Evolutionary conservation across 169 alveolate species (phyloP).

Genomic region (Plasmodium inui): DNA sequence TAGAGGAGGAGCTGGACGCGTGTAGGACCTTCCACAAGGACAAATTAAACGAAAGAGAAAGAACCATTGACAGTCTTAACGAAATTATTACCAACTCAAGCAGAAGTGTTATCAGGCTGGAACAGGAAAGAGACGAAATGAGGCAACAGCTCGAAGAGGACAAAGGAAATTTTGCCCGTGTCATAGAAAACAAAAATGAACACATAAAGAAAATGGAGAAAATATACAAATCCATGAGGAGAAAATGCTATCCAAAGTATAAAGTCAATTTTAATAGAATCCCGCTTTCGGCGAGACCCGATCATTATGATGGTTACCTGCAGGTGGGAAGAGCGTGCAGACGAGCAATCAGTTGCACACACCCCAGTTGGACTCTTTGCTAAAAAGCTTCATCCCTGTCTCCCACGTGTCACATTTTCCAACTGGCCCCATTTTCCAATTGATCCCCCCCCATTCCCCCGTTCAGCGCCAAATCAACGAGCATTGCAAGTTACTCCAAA

Average conservation of each 20-base stretch:
- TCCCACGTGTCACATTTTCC: not conserved
- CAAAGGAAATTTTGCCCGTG: constrained; percentile 15
- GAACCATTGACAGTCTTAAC: constrained; percentile 23
- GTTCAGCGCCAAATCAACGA: constrained; percentile 29
- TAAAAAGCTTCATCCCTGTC: not conserved
- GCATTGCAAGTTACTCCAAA: not conserved
- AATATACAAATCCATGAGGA: constrained; percentile 8
- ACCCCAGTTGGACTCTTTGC: not conserved
- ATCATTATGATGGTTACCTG: constrained; percentile 10
- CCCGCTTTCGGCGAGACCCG: constrained; percentile 22
- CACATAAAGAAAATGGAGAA: constrained; percentile 10
- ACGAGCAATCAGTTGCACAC: not conserved
- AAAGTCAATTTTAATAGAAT: constrained; percentile 29
- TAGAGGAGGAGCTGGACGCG: constrained; percentile 16
- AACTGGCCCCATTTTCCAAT: not conserved
- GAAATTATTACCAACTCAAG: constrained; percentile 7
- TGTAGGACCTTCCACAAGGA: constrained; percentile 17
- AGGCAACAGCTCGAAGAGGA: constrained; percentile 26
- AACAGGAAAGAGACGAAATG: constrained; percentile 34
- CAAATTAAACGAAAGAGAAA: constrained; percentile 38
- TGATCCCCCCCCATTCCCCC: not conserved
- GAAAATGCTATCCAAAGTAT: constrained; percentile 45
- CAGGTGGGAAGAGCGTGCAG: constrained; percentile 16
- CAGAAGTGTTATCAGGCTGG: not conserved
- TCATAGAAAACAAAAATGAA: constrained; percentile 27